Conservation (phyloP, 1,284 basidiomycete genomes). For the Cryptococcus amylolentus region DNA sequence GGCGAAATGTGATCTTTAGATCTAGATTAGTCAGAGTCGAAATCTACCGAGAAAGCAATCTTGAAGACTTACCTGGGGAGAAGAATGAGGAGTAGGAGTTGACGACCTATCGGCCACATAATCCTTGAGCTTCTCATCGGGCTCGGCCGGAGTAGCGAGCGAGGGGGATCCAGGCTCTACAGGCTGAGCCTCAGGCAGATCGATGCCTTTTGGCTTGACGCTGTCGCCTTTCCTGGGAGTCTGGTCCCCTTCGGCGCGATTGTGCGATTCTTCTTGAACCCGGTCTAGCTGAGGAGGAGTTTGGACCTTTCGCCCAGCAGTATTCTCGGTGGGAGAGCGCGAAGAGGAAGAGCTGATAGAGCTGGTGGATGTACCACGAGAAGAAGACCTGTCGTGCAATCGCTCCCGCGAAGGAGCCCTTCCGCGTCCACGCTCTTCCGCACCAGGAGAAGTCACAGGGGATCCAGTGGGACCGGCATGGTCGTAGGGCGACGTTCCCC, state of each 20-base stretch:
- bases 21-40: slow-evolving; percentile 23
- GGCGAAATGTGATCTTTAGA: slow-evolving; percentile 41
- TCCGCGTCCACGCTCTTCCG: slow-evolving; percentile 32
- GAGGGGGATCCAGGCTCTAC: neutral
- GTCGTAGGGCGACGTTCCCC: slow-evolving; percentile 20
- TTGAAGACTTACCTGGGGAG: slow-evolving; percentile 45
- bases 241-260: slow-evolving; percentile 12
- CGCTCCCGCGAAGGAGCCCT: slow-evolving; percentile 28
- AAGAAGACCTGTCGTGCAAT: slow-evolving; percentile 31
- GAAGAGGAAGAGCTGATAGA: slow-evolving; percentile 26
- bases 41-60: slow-evolving; percentile 1
- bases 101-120: slow-evolving; percentile 40
- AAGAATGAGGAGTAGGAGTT: slow-evolving; percentile 51
- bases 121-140: slow-evolving; percentile 8
- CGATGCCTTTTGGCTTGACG: neutral
- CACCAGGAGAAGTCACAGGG: slow-evolving; percentile 17
- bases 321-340: slow-evolving; percentile 20
- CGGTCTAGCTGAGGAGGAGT: slow-evolving; percentile 22
- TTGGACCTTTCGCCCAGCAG: slow-evolving; percentile 5
- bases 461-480: slow-evolving; percentile 23
- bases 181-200: neutral
- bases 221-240: neutral
- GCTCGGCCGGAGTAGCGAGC: neutral
- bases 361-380: slow-evolving; percentile 31
- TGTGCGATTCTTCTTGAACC: slow-evolving; percentile 21